These are phyloP conservation scores for Mycena pura DNA, from an alignment of 768 basidiomycete species.

Conservation along the genomic window DNA sequence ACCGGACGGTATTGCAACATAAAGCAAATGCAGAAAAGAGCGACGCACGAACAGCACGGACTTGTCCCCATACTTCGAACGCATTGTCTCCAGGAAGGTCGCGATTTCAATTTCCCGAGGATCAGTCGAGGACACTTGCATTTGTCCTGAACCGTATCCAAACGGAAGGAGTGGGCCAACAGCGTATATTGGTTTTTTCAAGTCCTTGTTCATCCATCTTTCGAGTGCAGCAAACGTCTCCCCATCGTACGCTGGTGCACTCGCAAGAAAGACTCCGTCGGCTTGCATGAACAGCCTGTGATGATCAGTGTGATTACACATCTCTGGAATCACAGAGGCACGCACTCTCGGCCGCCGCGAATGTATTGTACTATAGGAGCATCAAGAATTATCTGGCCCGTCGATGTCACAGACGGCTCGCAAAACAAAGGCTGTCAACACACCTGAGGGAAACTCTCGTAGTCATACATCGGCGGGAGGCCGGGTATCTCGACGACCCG, in stretches of 20 bases:
- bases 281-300: background rate
- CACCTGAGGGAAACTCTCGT: constrained; percentile 2
- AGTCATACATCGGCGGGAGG: constrained; percentile 13
- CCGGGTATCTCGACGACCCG: constrained; percentile 2
- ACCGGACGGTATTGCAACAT: background rate
- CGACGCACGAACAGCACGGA: constrained; percentile 4
- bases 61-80: background rate
- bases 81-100: constrained; percentile 3
- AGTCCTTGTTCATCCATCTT: background rate
- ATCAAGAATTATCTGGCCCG: background rate
- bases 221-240: constrained; percentile 6
- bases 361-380: background rate
- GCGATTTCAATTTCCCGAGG: background rate
- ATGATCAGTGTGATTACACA: background rate
- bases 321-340: background rate
- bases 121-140: background rate
- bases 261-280: background rate
- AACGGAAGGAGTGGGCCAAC: constrained; percentile 14
- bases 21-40: background rate
- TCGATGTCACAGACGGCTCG: too few relatives aligned
- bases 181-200: background rate
- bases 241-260: background rate
- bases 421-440: background rate
- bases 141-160: background rate
- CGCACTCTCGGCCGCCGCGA: background rate